Evolutionary conservation across 1,139 yeast genomes (phyloP).

Genomic region (Sugiyamaella pinicola): DNA sequence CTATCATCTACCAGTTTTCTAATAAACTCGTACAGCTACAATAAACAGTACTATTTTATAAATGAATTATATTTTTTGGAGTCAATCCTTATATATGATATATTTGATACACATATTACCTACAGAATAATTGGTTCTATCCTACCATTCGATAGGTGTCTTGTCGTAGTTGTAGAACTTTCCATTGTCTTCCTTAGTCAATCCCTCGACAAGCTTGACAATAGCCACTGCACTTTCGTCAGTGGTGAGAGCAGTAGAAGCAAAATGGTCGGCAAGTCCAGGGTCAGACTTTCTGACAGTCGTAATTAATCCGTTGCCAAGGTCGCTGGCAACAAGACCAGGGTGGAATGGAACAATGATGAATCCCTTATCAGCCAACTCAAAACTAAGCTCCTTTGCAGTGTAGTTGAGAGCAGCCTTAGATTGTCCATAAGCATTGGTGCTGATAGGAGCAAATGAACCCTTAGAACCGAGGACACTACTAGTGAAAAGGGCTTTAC

Average conservation of each 20-base stretch:
- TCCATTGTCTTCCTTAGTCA: slow-evolving; percentile 19
- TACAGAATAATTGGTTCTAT: too few relatives aligned
- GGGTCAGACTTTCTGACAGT: slow-evolving; percentile 15
- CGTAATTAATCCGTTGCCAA: slow-evolving; percentile 25
- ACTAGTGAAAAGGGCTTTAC: slow-evolving; percentile 34
- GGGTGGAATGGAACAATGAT: slow-evolving; percentile 41
- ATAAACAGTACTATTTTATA: too few relatives aligned
- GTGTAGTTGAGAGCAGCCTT: slow-evolving; percentile 24
- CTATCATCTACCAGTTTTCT: too few relatives aligned
- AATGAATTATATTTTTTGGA: too few relatives aligned
- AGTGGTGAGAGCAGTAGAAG: slow-evolving; percentile 2
- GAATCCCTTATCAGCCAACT: slow-evolving; percentile 35
- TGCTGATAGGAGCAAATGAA: slow-evolving; percentile 23
- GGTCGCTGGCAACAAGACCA: slow-evolving; percentile 42
- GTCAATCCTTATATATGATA: too few relatives aligned
- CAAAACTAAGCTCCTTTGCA: slow-evolving; percentile 18
- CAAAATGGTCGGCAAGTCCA: not conserved
- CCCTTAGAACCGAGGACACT: slow-evolving; percentile 36
- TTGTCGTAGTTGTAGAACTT: slow-evolving; percentile 24
- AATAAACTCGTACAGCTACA: too few relatives aligned
- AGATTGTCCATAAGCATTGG: slow-evolving; percentile 20
- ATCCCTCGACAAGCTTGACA: slow-evolving; percentile 19
- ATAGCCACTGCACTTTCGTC: slow-evolving; percentile 21
- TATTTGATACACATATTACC: too few relatives aligned
- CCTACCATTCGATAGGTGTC: slow-evolving; percentile 15